Evolutionary conservation across 2,329 filamentous ascomycete species (phyloP).

Genomic region (Ophiocordyceps australis): DNA sequence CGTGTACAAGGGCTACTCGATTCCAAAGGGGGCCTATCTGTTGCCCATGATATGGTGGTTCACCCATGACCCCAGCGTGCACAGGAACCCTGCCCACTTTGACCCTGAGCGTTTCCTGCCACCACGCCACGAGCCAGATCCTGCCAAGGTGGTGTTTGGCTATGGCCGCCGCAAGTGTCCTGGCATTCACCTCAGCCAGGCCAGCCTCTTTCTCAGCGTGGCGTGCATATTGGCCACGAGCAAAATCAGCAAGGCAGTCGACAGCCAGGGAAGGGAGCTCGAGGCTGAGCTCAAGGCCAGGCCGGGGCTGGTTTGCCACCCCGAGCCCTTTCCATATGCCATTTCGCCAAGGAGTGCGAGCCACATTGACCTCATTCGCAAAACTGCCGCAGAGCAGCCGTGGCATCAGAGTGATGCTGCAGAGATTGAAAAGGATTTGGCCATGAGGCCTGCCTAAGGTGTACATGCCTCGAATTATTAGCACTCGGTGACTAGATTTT

Average conservation of each 20-base stretch:
- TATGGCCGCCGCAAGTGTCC: constrained; percentile 18
- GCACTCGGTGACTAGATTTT: too few relatives aligned
- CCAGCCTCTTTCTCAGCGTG: constrained; percentile 12
- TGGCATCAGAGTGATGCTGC: constrained; percentile 3
- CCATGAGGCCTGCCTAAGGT: too few relatives aligned
- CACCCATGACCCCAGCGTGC: constrained; percentile 50
- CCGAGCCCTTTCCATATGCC: not conserved
- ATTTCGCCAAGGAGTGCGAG: not conserved
- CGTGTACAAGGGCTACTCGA: constrained; percentile 5
- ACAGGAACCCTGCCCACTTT: constrained; percentile 22
- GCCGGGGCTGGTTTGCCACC: constrained; percentile 2
- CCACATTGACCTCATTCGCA: not conserved
- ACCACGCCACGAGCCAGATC: constrained; percentile 10
- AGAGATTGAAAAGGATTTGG: too few relatives aligned
- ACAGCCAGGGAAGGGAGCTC: constrained; percentile 16
- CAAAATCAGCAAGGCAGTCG: constrained; percentile 8
- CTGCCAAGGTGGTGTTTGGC: constrained; percentile 11
- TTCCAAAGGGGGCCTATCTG: constrained; percentile 10
- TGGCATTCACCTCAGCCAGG: constrained; percentile 12
- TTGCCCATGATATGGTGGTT: constrained; percentile 11
- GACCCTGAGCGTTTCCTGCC: constrained; percentile 14
- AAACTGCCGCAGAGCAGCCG: constrained; percentile 1
- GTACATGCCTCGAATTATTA: too few relatives aligned
- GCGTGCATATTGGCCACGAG: constrained; percentile 20
- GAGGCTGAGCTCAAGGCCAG: constrained; percentile 4